Conservation (phyloP, 2,329 filamentous ascomycete genomes). For the Ceratocystis papillata region DNA sequence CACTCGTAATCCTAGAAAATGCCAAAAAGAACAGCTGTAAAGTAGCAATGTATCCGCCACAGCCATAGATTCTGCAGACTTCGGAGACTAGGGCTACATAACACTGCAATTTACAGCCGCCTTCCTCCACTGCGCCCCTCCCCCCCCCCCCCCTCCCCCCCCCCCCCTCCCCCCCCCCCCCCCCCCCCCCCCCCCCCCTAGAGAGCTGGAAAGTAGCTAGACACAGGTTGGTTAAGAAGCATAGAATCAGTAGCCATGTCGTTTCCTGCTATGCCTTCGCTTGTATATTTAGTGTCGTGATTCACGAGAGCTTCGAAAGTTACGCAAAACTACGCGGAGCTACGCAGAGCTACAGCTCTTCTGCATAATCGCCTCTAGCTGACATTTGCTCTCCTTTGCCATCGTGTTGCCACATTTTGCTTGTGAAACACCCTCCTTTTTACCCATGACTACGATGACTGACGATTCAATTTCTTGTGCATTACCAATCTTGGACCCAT, state of each 20-base stretch:
- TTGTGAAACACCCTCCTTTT: not conserved
- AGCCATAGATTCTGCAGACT: not conserved
- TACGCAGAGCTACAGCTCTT: too few species aligned
- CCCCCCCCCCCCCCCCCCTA: not conserved
- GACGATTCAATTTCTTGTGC: not conserved
- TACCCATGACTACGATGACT: not conserved
- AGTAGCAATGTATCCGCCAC: not conserved
- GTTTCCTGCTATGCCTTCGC: too few species aligned
- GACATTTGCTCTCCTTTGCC: not conserved
- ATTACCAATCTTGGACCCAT: not conserved
- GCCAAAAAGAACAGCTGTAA: not conserved
- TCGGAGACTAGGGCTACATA: not conserved
- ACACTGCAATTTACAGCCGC: not conserved
- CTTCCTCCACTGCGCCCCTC: not conserved
- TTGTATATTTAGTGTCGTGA: not conserved
- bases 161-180: not conserved
- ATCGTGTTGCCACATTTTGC: not conserved
- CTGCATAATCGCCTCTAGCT: too few species aligned
- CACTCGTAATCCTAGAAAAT: not conserved
- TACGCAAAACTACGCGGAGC: too few species aligned
- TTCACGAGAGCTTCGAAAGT: not conserved
- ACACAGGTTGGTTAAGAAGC: not conserved
- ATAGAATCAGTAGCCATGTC: too few species aligned
- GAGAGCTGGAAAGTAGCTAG: not conserved
- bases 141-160: not conserved